phyloP scores from a whole-genome alignment of 2,329 filamentous ascomycete species.

The Rhynchosporium secalis region DNA sequence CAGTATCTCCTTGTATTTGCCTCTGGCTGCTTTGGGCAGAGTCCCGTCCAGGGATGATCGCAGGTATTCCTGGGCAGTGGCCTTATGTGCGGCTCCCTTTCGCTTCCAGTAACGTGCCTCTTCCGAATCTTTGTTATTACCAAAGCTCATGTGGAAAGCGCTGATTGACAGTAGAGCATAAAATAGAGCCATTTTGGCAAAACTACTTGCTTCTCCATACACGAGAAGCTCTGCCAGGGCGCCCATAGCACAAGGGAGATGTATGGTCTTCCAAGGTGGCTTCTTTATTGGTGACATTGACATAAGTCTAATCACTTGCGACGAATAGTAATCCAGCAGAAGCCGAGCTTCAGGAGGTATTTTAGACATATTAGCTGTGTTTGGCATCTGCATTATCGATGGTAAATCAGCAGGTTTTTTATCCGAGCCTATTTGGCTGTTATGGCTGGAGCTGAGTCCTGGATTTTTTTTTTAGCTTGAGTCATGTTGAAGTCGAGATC shows the following conservation, averaged over 20 bases:
- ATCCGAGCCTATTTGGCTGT: not conserved
- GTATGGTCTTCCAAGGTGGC: constrained; percentile 27
- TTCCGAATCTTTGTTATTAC: constrained; percentile 9
- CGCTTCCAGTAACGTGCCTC: constrained; percentile 17
- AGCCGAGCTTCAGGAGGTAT: constrained; percentile 22
- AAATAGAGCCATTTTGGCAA: constrained; percentile 24
- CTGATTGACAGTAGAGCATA: constrained; percentile 25
- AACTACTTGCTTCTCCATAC: constrained; percentile 20
- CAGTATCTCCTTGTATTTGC: constrained; percentile 26
- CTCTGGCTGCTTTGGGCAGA: constrained; percentile 18
- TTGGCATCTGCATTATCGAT: constrained; percentile 17
- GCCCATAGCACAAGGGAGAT: constrained; percentile 26
- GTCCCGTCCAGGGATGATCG: constrained; percentile 13
- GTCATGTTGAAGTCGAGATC: not conserved
- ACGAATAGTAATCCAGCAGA: constrained; percentile 23
- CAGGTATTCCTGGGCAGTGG: constrained; percentile 14
- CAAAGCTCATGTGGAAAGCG: constrained; percentile 21
- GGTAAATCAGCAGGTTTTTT: not conserved
- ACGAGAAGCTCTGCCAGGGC: constrained; percentile 24
- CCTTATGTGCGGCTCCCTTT: constrained; percentile 17
- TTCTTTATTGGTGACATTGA: constrained; percentile 24
- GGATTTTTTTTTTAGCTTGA: not conserved
- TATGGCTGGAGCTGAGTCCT: not conserved
- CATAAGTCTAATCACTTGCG: constrained; percentile 17
- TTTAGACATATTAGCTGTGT: constrained; percentile 20